A percentile compares a stretch with the other conserved stretches of the same genome.
These are phyloP conservation scores for Colletotrichum tropicale DNA, from an alignment of 2,329 filamentous ascomycete genomes.

Conservation along the genomic window DNA sequence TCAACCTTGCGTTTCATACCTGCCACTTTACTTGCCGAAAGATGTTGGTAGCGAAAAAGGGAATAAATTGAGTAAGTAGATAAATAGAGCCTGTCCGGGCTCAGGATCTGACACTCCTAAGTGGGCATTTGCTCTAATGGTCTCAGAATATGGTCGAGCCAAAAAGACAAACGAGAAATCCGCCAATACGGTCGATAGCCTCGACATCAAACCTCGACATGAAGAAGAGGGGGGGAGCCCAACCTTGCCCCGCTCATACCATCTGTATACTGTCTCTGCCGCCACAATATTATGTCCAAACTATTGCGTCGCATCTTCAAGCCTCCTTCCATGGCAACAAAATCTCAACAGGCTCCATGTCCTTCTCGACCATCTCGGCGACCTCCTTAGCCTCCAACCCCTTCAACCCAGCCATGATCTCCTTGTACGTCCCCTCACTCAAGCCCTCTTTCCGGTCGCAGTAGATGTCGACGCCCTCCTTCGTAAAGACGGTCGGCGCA, in stretches of 20 bases:
- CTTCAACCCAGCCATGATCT: conserved; percentile 60
- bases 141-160: not conserved
- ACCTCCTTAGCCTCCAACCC: conserved; percentile 61
- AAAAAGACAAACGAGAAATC: not conserved
- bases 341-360: conserved; percentile 58
- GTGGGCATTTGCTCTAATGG: not conserved
- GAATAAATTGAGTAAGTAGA: not conserved
- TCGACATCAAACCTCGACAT: not conserved
- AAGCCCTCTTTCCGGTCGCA: conserved; percentile 66
- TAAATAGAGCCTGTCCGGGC: not conserved
- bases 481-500: conserved; percentile 81
- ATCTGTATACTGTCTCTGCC: not conserved
- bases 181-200: not conserved
- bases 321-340: conserved; percentile 52
- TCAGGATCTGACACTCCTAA: not conserved
- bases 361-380: conserved; percentile 49
- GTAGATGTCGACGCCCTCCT: conserved; percentile 82
- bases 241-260: not conserved
- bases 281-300: not conserved
- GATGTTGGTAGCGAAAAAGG: not conserved
- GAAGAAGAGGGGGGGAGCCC: not conserved
- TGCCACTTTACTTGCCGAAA: not conserved
- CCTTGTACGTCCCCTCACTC: conserved; percentile 57
- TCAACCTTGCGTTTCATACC: not conserved
- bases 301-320: not conserved